Conservation (phyloP, 2,329 filamentous ascomycete species). For the Massarina eburnea region DNA sequence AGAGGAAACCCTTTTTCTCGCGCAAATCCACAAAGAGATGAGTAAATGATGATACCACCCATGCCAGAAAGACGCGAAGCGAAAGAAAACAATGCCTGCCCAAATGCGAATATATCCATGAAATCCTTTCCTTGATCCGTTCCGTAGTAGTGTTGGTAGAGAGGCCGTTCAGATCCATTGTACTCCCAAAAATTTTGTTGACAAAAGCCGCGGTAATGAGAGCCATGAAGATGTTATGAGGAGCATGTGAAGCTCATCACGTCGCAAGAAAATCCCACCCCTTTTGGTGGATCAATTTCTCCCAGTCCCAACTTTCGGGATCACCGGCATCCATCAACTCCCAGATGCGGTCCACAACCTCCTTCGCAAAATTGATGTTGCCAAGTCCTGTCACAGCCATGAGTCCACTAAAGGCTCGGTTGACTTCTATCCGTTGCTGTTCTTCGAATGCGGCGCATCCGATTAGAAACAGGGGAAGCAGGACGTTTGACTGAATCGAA, state of each 20-base stretch:
- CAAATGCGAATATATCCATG: too few species aligned
- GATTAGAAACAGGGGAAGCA: conserved; percentile 64
- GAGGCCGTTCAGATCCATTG: background rate
- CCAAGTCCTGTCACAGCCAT: conserved; percentile 59
- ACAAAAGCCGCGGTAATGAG: background rate
- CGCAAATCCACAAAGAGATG: background rate
- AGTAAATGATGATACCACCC: conserved; percentile 7
- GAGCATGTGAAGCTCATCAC: conserved; percentile 31
- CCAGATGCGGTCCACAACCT: conserved; percentile 61
- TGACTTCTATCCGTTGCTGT: conserved; percentile 58
- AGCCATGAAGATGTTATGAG: background rate
- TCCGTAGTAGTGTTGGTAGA: too few species aligned
- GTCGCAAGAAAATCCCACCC: conserved; percentile 65
- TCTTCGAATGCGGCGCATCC: conserved; percentile 62
- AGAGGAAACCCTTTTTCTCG: conserved; percentile 1
- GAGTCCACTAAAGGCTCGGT: conserved; percentile 56
- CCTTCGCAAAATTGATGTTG: conserved; percentile 59
- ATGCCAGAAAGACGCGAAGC: conserved; percentile 11
- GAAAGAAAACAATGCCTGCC: too few species aligned
- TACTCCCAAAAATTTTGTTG: background rate
- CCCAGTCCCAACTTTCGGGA: conserved; percentile 64
- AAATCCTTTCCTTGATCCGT: too few species aligned
- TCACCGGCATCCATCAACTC: conserved; percentile 60
- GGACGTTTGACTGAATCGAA: conserved; percentile 60
- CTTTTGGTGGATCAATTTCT: conserved; percentile 60